Evolutionary conservation across 1,284 basidiomycete species (phyloP).

Genomic region (Trametes pubescens): DNA sequence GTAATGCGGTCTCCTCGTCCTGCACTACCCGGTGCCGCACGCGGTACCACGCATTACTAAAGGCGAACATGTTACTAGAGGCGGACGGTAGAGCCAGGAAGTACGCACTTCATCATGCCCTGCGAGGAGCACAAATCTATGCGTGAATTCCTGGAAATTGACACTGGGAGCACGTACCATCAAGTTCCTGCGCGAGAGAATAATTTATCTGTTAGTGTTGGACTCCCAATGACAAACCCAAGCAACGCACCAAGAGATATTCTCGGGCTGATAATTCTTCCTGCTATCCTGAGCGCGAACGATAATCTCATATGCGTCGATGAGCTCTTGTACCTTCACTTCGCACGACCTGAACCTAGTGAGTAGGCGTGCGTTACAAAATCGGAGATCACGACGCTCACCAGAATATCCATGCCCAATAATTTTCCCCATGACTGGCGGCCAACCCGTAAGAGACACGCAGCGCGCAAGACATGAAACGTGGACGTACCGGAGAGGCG

Average conservation of each 20-base stretch:
- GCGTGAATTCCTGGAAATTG: background rate
- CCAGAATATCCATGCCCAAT: conserved; percentile 41
- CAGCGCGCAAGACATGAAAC: no score
- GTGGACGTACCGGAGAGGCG: conserved; percentile 24
- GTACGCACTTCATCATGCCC: conserved; percentile 38
- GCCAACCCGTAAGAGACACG: no score
- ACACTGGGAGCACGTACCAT: background rate
- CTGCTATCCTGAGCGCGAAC: conserved; percentile 34
- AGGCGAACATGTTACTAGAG: background rate
- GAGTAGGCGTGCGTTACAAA: no score
- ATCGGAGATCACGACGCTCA: background rate
- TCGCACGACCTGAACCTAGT: conserved; percentile 34
- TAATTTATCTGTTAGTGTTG: background rate
- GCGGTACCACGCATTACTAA: conserved; percentile 39
- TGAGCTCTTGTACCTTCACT: conserved; percentile 28
- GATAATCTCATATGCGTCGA: conserved; percentile 30
- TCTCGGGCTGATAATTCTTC: conserved; percentile 36
- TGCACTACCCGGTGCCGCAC: conserved; percentile 25
- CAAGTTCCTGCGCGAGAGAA: background rate
- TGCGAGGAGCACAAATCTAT: background rate
- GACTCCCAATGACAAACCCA: no score
- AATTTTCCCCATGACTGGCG: conserved; percentile 35
- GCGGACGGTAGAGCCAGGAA: background rate
- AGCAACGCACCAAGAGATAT: conserved; percentile 30
- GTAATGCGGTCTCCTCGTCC: conserved; percentile 19